Evolutionary conservation across 208 protist genomes (phyloP), one percentile per base, ranked within the genome.

Genomic region (Trypanosoma vivax): DNA sequence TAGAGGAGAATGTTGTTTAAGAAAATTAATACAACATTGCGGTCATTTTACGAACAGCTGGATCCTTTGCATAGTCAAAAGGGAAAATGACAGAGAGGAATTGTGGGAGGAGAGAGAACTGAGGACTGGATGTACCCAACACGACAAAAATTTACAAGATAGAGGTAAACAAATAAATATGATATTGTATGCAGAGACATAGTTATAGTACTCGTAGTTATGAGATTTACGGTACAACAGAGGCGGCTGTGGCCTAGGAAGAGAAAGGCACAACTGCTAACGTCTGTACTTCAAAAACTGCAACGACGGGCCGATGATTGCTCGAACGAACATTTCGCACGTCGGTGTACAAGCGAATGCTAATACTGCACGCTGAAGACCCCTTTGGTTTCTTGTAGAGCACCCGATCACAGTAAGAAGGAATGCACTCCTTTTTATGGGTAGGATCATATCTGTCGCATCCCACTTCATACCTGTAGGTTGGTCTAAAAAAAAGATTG

Each of bases 381-480:
- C 21, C 38, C 6, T 46, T 21, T 19, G 54, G 41, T 16, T 61
- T 76, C 52, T 89, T 88, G 51, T 70, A 93, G 0, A 95, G 53
- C 10, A 95, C 70, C 0, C 88, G 73, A 59, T 95, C 88, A 58
- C 84, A 91, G 69, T 86, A 95, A 7, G 88, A 73, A 1, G 88
- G 88, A 63, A 90, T 74, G 21, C 83, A 65, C 25, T 76, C 51
- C 58, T 80, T 86, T 55, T 90, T 88, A 14, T 59, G 43, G 4
- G 62, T 67, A 39, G 74, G 82, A 62, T 70, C 60, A 63, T 94
- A 94, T 19, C 48, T 57, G 45, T 90, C 61, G 18, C 53, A 47
- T 0, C 51, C 45, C 9, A 89, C 53, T 40, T 83, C 83, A 49
- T 93, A 97, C 71, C 97, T 97, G 60, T 97, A 98, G 0, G 95